phyloP scores from a whole-genome alignment of 768 basidiomycete genomes.

The Hysterangium stoloniferum region DNA sequence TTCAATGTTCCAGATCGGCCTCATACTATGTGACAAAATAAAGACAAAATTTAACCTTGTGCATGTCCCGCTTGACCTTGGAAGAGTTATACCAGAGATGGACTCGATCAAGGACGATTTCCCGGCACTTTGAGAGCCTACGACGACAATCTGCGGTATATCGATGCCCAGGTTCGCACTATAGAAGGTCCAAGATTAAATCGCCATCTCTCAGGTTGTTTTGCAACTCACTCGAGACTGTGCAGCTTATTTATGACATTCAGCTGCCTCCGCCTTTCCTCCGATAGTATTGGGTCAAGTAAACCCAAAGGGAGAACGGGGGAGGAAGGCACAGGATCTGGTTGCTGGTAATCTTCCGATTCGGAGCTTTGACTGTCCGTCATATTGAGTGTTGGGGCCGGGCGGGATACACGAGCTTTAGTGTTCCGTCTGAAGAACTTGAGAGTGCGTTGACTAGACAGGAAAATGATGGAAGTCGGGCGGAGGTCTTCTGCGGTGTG shows the following conservation, averaged over 20 bases:
- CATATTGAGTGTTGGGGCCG: too few species aligned
- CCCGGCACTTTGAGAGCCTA: slow-evolving; percentile 66
- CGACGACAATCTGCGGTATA: slow-evolving; percentile 64
- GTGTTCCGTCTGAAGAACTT: too few species aligned
- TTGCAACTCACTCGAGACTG: slow-evolving; percentile 52
- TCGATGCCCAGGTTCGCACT: slow-evolving; percentile 67
- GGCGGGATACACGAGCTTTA: too few species aligned
- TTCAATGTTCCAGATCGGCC: not conserved
- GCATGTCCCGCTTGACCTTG: slow-evolving; percentile 64
- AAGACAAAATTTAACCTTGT: slow-evolving; percentile 43
- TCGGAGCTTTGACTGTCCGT: too few species aligned
- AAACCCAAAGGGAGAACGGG: slow-evolving; percentile 37
- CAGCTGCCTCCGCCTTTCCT: slow-evolving; percentile 40
- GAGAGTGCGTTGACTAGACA: too few species aligned
- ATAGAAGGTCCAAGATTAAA: not conserved
- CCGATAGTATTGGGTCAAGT: slow-evolving; percentile 35
- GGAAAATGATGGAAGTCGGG: too few species aligned
- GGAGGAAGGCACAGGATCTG: too few species aligned
- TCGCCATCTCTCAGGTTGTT: too few species aligned
- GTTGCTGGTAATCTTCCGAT: too few species aligned
- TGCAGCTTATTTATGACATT: slow-evolving; percentile 55
- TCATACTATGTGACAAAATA: not conserved
- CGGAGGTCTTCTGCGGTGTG: too few species aligned
- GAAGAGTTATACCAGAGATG: slow-evolving; percentile 64
- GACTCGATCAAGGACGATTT: slow-evolving; percentile 75